Base-by-base conservation (phyloP, 805 yeast species). In the Candida broadrunensis region DNA sequence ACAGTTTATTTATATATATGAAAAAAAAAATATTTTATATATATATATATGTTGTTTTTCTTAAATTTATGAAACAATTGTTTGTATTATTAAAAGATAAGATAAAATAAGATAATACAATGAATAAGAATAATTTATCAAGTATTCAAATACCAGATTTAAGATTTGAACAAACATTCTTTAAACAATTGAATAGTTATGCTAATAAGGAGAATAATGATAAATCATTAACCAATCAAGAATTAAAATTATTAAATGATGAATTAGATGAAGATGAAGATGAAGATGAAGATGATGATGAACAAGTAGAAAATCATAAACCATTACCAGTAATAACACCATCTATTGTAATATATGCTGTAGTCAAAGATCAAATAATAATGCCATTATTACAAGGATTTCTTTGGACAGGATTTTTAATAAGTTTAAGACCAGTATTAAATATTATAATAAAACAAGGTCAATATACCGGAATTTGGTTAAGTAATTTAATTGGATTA, bases 81-180 rank as follows among this genome's bases (percentile, higher is more conserved):
- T n/a, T n/a, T n/a, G n/a, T n/a, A n/a, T n/a, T n/a, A n/a, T n/a
- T n/a, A n/a, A n/a, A n/a, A n/a, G n/a, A n/a, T n/a, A n/a, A n/a
- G n/a, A n/a, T n/a, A n/a, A n/a, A n/a, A n/a, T n/a, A n/a, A n/a
- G n/a, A n/a, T n/a, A n/a, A 26, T 26, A 26, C 14, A 6, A 29
- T 15, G 17, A 14, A 14, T 5, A 29, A 15, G 17, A 29, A 15
- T 6, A 15, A 29, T 15, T 29, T 29, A 15, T 7, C 18, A 5
- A 36, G 35, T 14, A 23, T 61, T 5, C 48, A 59, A 12, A 47
- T 73, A 2, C 90, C 90, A 1, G 91, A 85, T 50, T 60, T 84
- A 18, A 66, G 91, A 34, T 83, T 82, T 50, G 87, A 82, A 51
- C 74, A 80, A 41, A 65, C 85, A 2, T 84, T 84, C 55, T 56